phyloP scores from a whole-genome alignment of 1,284 basidiomycete genomes.

The Macrocybe sp. region DNA sequence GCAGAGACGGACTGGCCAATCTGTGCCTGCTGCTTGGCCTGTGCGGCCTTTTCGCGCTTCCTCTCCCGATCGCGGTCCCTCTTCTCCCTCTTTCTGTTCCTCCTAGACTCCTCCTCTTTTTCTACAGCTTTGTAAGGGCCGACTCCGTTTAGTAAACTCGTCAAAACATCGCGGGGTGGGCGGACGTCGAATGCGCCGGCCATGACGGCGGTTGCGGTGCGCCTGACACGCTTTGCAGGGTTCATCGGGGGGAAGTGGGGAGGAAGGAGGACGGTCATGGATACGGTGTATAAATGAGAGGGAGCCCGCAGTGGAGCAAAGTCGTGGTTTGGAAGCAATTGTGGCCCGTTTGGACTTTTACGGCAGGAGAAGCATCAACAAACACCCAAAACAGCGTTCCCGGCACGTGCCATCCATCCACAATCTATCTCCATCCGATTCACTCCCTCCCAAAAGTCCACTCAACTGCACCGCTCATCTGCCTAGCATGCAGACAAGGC shows the following conservation, averaged over 20 bases:
- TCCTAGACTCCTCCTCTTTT: constrained; percentile 47
- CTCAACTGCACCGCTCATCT: no score
- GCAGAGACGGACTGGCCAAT: constrained; percentile 16
- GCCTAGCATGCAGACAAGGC: no score
- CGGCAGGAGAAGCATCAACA: constrained; percentile 44
- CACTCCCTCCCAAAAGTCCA: no score
- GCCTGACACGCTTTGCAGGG: constrained; percentile 48
- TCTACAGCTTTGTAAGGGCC: constrained; percentile 57
- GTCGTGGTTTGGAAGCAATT: constrained; percentile 43
- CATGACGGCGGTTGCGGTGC: constrained; percentile 69
- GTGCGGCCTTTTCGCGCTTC: constrained; percentile 36
- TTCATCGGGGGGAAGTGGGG: constrained; percentile 22
- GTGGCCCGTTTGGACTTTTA: constrained; percentile 38
- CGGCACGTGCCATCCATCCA: constrained; percentile 1
- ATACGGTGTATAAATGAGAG: constrained; percentile 27
- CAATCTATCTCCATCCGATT: no score
- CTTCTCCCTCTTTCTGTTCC: constrained; percentile 47
- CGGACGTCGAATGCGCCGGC: constrained; percentile 66
- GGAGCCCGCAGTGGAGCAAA: constrained; percentile 36
- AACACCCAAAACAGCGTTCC: constrained; percentile 21
- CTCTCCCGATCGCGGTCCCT: constrained; percentile 41
- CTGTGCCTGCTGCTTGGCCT: constrained; percentile 19
- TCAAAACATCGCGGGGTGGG: constrained; percentile 67
- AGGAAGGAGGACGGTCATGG: constrained; percentile 34
- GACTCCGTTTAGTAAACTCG: constrained; percentile 71